Conservation (phyloP, 2,329 filamentous ascomycete genomes). For the Microcera coccophila region DNA sequence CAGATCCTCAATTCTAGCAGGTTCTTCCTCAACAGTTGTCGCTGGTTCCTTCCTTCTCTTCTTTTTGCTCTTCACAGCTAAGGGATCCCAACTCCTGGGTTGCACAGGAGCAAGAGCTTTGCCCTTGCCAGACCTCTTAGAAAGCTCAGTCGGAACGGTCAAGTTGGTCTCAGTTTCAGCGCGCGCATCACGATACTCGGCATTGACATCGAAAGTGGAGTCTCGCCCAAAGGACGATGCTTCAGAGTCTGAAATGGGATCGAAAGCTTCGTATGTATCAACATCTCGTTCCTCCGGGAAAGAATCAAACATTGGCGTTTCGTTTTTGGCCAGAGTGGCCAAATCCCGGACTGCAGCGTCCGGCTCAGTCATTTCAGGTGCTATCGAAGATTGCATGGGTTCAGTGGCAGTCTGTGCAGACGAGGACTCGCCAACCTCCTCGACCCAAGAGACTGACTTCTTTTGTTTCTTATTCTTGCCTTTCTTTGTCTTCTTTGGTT, state of each 20-base stretch:
- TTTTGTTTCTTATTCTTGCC: conserved; percentile 14
- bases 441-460: conserved; percentile 8
- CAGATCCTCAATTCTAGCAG: not conserved
- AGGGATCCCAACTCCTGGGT: not conserved
- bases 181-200: not conserved
- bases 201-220: not conserved
- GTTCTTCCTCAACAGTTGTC: conserved; percentile 9
- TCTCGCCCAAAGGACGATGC: not conserved
- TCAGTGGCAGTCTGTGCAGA: not conserved
- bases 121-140: not conserved
- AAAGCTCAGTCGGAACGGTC: not conserved
- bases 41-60: conserved; percentile 18
- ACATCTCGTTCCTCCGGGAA: not conserved
- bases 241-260: not conserved
- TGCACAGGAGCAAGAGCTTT: not conserved
- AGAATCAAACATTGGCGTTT: too few relatives aligned
- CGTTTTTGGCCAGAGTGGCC: too few relatives aligned
- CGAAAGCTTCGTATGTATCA: not conserved
- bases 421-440: not conserved
- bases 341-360: too few relatives aligned
- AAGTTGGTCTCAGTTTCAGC: not conserved
- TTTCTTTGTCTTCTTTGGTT: conserved; percentile 16
- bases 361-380: not conserved
- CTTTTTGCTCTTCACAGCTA: conserved; percentile 18
- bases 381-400: not conserved